These are phyloP conservation scores for Clohesyomyces aquaticus DNA, from an alignment of 495 filamentous ascomycete genomes.

Conservation along the genomic window DNA sequence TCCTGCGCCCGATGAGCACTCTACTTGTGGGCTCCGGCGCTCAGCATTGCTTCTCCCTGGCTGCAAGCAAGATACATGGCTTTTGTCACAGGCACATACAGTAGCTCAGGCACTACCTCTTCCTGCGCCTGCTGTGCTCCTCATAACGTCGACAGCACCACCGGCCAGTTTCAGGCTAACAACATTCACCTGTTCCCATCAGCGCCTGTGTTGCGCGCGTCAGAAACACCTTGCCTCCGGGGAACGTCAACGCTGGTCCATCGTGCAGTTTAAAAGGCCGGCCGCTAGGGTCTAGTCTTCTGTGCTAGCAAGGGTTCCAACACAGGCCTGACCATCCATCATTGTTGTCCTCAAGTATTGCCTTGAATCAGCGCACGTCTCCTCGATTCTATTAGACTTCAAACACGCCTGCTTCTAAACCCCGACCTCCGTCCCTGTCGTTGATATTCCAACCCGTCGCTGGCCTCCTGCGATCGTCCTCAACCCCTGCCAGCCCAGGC, in stretches of 20 bases:
- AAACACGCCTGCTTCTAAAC: slow-evolving; percentile 21
- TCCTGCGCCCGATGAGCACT: slow-evolving; percentile 27
- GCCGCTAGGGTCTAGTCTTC: slow-evolving; percentile 25
- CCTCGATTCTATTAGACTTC: slow-evolving; percentile 21
- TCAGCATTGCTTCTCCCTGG: slow-evolving; percentile 27
- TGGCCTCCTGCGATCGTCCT: slow-evolving; percentile 29
- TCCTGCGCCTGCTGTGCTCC: slow-evolving; percentile 35
- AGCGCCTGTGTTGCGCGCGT: slow-evolving; percentile 25
- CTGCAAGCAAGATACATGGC: slow-evolving; percentile 29
- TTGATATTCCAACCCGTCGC: slow-evolving; percentile 5
- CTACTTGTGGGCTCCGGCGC: slow-evolving; percentile 24
- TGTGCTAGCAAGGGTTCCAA: slow-evolving; percentile 38
- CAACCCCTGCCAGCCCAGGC: slow-evolving; percentile 22
- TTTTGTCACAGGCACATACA: slow-evolving; percentile 33
- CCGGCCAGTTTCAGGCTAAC: slow-evolving; percentile 35
- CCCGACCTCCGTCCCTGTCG: slow-evolving; percentile 13
- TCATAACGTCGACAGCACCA: slow-evolving; percentile 29
- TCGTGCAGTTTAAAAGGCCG: slow-evolving; percentile 34
- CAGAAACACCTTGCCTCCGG: slow-evolving; percentile 18
- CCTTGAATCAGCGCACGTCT: slow-evolving; percentile 26
- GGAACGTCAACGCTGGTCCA: slow-evolving; percentile 24
- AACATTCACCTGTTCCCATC: slow-evolving; percentile 1
- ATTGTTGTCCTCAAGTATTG: slow-evolving; percentile 20
- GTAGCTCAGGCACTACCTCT: slow-evolving; percentile 28
- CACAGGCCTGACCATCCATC: slow-evolving; percentile 25